These are phyloP conservation scores for Pulveroboletus frians DNA, from an alignment of 768 basidiomycete genomes.

Conservation along the genomic window DNA sequence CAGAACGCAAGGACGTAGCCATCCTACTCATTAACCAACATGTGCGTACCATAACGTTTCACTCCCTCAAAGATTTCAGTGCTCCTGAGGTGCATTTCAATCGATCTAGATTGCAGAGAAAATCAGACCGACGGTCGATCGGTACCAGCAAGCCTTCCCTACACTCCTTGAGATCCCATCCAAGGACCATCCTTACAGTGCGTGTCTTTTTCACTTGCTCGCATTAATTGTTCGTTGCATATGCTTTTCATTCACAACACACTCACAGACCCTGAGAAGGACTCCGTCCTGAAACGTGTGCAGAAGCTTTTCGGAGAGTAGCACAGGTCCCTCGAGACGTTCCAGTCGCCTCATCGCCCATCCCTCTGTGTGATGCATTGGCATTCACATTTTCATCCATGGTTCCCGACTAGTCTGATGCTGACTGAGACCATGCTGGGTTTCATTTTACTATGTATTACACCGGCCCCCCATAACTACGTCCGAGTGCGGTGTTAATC, in stretches of 20 bases:
- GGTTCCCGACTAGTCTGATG: conserved; percentile 3
- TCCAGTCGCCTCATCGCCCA: conserved; percentile 12
- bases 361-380: conserved; percentile 4
- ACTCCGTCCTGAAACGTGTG: conserved; percentile 92
- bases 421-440: conserved; percentile 20
- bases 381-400: conserved; percentile 6
- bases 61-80: neutral
- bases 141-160: conserved; percentile 94
- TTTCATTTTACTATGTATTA: conserved; percentile 25
- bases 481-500: conserved; percentile 12
- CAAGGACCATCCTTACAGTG: conserved; percentile 97
- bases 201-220: conserved; percentile 20
- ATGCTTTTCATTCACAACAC: conserved; percentile 16
- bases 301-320: conserved; percentile 95
- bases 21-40: conserved; percentile 98
- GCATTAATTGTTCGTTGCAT: conserved; percentile 1
- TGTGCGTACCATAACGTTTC: conserved; percentile 43
- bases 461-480: conserved; percentile 15
- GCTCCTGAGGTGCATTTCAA: conserved; percentile 9
- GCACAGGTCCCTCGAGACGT: conserved; percentile 17
- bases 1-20: conserved; percentile 90
- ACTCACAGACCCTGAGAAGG: conserved; percentile 82
- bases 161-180: conserved; percentile 96
- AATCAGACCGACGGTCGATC: conserved; percentile 91
- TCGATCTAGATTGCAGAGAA: conserved; percentile 83